Base-by-base conservation (phyloP, 1,284 basidiomycete species). In the Apiotrichum montevideense region DNA sequence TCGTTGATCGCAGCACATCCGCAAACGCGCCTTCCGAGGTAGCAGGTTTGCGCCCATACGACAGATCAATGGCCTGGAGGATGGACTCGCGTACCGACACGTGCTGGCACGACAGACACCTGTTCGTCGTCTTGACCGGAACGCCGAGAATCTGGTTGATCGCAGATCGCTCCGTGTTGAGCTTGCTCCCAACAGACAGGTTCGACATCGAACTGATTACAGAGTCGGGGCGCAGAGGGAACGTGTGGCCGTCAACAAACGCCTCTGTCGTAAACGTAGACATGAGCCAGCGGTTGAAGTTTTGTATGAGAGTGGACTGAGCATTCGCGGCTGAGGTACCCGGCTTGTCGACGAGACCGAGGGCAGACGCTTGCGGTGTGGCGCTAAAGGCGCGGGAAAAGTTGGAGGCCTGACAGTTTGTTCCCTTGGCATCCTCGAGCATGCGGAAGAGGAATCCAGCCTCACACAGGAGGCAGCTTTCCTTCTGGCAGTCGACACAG, bases 371-470 rank as follows among this genome's bases (percentile, higher is more conserved):
- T 76, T 94, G 89, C 21, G 79, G 78, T 35, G 78, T 81, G 21
- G 86, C 85, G 14, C 88, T 87, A 48, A 98, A 88, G 0, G 93
- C 89, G 72, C 92, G 87, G 70, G 94, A 94, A 67, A 98, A 97
- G 75, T 98, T 98, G 71, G 87, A 92, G 5, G 93, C 86, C 73
- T 98, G 96, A 69, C 95, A 98, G 68, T 98, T 98, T 15, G 84
- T 90, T 1, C 95, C 96, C 51, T 81, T 82, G 0, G 95, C 96
- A 69, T 98, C 93, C 72, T 95, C 90, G 33, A 99, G 81, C 94
- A 97, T 98, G 39, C 91, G 84, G 63, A 88, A 88, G 39, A 96
- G 83, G 73, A 99, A 98, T 2, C 96, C 96, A 9, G 96, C 81
- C 75, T 98, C 96, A 71, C 96, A 98, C 1, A 98, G 78, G 9